These are phyloP conservation scores for Stemphylium beticola DNA, from an alignment of 2,329 filamentous ascomycete species.

Conservation along the genomic window DNA sequence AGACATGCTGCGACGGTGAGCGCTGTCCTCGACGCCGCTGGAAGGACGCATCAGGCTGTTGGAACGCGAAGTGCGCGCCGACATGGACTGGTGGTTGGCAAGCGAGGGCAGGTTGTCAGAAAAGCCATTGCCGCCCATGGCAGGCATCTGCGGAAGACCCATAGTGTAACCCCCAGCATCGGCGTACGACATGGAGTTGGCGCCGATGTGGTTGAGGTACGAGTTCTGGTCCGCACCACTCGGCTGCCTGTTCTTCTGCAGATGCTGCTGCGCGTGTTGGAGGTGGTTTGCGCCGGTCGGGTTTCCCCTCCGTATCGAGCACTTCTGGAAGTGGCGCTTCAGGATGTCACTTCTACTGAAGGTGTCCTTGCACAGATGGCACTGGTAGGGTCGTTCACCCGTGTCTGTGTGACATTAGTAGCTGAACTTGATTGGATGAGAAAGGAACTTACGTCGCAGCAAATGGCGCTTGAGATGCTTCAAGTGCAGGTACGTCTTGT, in stretches of 20 bases:
- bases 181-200: conserved; percentile 43
- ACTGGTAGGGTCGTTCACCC: conserved; percentile 97
- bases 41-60: conserved; percentile 57
- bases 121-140: conserved; percentile 43
- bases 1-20: conserved; percentile 45
- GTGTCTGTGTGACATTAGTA: conserved; percentile 71
- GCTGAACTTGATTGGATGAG: conserved; percentile 5
- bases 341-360: conserved; percentile 98
- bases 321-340: conserved; percentile 99
- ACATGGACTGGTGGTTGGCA: conserved; percentile 51
- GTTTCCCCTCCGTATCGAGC: conserved; percentile 93
- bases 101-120: conserved; percentile 49
- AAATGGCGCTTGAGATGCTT: conserved; percentile 98
- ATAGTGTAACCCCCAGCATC: conserved; percentile 40
- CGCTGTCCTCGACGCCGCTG: conserved; percentile 43
- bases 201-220: conserved; percentile 44
- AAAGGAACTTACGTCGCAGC: conserved; percentile 79
- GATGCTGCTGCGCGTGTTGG: conserved; percentile 87
- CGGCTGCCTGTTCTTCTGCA: conserved; percentile 68
- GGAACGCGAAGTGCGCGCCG: conserved; percentile 55
- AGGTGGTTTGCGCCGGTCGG: conserved; percentile 93
- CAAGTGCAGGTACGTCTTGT: conserved; percentile 95
- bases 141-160: conserved; percentile 44
- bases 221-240: conserved; percentile 43
- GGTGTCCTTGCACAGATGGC: conserved; percentile 94